Evolutionary conservation across 768 basidiomycete genomes (phyloP).

Genomic region (Chalciporus piperatus): DNA sequence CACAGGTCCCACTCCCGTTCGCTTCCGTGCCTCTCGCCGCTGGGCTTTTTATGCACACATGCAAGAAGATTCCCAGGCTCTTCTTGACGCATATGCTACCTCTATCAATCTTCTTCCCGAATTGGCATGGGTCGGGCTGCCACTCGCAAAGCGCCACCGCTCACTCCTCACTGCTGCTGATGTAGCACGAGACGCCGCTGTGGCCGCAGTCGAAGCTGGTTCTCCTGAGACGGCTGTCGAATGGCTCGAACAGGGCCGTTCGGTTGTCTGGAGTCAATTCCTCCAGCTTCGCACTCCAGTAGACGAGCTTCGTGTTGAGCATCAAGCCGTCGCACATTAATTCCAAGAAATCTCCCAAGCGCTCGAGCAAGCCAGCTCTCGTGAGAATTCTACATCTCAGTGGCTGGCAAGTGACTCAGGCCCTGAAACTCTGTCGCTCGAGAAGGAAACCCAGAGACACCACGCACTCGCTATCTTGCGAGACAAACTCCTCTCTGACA

Average conservation of each 20-base stretch:
- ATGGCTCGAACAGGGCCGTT: constrained; percentile 6
- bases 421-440: constrained; percentile 1
- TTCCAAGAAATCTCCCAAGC: not conserved
- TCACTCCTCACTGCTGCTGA: constrained; percentile 4
- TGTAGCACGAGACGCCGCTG: constrained; percentile 17
- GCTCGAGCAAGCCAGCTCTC: constrained; percentile 1
- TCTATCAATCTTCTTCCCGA: constrained; percentile 16
- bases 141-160: constrained; percentile 14
- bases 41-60: not conserved
- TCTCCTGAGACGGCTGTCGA: not conserved
- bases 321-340: not conserved
- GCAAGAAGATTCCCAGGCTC: not conserved
- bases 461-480: constrained; percentile 13
- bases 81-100: constrained; percentile 10
- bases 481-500: constrained; percentile 11
- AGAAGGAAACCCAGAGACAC: constrained; percentile 13
- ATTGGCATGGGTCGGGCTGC: not conserved
- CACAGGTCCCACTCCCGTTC: not conserved
- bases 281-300: constrained; percentile 3
- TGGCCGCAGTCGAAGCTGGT: constrained; percentile 10
- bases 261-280: constrained; percentile 4
- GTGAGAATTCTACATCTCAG: not conserved
- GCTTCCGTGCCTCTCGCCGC: not conserved
- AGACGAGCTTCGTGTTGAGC: not conserved
- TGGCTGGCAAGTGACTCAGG: no score